Base-by-base conservation (phyloP, 305 asterid species). In the Caryopteris hybrid region DNA sequence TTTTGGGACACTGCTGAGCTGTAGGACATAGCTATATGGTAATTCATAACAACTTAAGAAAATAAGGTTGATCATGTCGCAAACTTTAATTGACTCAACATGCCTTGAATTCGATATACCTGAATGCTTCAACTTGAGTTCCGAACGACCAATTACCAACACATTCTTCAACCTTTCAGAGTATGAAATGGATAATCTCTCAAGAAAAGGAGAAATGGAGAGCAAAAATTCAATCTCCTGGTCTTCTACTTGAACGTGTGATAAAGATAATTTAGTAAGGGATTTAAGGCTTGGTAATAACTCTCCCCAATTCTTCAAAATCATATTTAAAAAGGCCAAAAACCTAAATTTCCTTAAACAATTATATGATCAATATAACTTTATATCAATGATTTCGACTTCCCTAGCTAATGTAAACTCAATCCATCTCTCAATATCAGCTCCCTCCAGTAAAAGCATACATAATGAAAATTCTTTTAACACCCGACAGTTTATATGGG, bases 51-150 rank as follows among this genome's bases (percentile, higher is more conserved):
- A 25, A 16, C 39, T 5, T 6, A 54, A 16, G 4, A 27, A 56
- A 56, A 56, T 14, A 45, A 56, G 63, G 46, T 33, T 56, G 45
- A 14, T 56, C 63, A 56, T 56, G 13, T 56, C 46, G 41, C 63
- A 9, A 56, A 56, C 63, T 6, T 56, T 8, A 31, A 56, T 56
- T 2, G 43, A 56, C 17, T 31, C 23, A 31, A 16, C 7, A 18
- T 2, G 0, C 31, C n/a, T 3, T 6, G 29, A 6, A 31, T 14
- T 0, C 3, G 63, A 57, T 57, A 57, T 3, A 39, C 17, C 22
- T 5, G 33, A 33, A 4, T 57, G 45, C 6, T 12, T 17, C 25
- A 57, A 16, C 5, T 29, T 55, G 61, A n/a, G n/a, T n/a, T n/a
- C n/a, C n/a, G 12, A 14, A 14, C 9, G n/a, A 3, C 27, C 45